A percentile compares a stretch with the other conserved stretches of the same genome.
Evolutionary conservation across 2,329 filamentous ascomycete species (phyloP).

Genomic region (Ophiostoma australiae): DNA sequence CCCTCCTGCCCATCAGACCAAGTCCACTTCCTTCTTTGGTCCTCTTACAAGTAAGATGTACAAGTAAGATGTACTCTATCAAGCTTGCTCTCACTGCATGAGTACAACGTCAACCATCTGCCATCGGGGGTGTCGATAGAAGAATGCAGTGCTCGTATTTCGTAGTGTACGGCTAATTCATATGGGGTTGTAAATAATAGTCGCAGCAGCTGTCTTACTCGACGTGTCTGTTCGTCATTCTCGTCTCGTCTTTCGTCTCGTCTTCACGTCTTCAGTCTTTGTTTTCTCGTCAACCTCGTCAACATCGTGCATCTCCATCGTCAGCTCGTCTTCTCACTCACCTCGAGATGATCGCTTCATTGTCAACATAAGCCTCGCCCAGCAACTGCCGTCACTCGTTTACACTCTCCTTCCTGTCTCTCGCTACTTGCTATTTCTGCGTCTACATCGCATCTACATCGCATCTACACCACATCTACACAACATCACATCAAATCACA

Average conservation of each 20-base stretch:
- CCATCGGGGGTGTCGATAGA: conserved; percentile 12
- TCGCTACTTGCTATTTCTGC: not conserved
- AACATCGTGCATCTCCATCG: not conserved
- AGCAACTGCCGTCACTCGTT: not conserved
- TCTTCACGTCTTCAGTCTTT: no score
- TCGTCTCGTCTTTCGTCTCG: not conserved
- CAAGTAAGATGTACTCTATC: no score
- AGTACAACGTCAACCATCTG: no score
- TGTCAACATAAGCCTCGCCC: not conserved
- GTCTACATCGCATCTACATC: not conserved
- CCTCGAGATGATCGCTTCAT: not conserved
- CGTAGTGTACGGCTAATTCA: not conserved
- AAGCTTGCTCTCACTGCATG: no score
- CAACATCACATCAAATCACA: not conserved
- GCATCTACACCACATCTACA: not conserved
- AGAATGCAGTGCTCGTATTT: not conserved
- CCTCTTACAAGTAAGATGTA: no score
- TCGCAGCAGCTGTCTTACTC: not conserved
- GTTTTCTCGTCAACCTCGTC: not conserved
- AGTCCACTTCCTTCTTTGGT: conserved; percentile 13
- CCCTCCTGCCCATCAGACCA: conserved; percentile 6
- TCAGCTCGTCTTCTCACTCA: not conserved
- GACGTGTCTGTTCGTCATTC: not conserved
- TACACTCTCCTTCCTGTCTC: not conserved
- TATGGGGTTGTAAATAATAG: not conserved